A percentile compares a stretch with the other conserved stretches of the same genome.
These are phyloP conservation scores for Paecilomyces variotii DNA, from an alignment of 2,329 filamentous ascomycete species.

Conservation along the genomic window DNA sequence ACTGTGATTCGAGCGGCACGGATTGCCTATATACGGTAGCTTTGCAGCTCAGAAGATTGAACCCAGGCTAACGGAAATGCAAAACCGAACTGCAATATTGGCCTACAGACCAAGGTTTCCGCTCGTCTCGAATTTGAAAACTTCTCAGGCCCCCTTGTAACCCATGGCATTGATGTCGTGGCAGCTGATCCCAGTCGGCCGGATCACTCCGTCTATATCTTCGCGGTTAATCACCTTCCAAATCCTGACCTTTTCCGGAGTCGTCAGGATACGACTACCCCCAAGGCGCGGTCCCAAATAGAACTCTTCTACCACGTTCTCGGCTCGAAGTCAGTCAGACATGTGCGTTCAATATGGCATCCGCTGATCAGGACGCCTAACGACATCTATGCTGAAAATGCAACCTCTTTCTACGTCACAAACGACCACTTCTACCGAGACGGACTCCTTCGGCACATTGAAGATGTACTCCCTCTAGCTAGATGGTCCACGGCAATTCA, in stretches of 20 bases:
- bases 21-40: neutral
- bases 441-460: slow-evolving; percentile 40
- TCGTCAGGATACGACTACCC: neutral
- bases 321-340: slow-evolving; percentile 18
- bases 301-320: neutral
- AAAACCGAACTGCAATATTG: neutral
- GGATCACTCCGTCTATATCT: slow-evolving; percentile 47
- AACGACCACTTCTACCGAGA: slow-evolving; percentile 52
- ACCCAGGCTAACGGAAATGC: neutral
- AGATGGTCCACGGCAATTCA: slow-evolving; percentile 47
- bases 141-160: slow-evolving; percentile 48
- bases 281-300: neutral
- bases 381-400: slow-evolving; percentile 45
- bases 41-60: neutral
- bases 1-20: neutral
- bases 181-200: slow-evolving; percentile 35
- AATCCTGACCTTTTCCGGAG: neutral
- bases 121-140: slow-evolving; percentile 42
- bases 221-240: slow-evolving; percentile 51
- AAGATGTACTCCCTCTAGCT: slow-evolving; percentile 35
- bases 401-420: slow-evolving; percentile 48
- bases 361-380: slow-evolving; percentile 51
- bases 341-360: slow-evolving; percentile 48
- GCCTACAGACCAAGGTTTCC: slow-evolving; percentile 39
- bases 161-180: slow-evolving; percentile 56